Evolutionary conservation across 2,329 filamentous ascomycete species (phyloP).

Genomic region (Cercospora sojina): DNA sequence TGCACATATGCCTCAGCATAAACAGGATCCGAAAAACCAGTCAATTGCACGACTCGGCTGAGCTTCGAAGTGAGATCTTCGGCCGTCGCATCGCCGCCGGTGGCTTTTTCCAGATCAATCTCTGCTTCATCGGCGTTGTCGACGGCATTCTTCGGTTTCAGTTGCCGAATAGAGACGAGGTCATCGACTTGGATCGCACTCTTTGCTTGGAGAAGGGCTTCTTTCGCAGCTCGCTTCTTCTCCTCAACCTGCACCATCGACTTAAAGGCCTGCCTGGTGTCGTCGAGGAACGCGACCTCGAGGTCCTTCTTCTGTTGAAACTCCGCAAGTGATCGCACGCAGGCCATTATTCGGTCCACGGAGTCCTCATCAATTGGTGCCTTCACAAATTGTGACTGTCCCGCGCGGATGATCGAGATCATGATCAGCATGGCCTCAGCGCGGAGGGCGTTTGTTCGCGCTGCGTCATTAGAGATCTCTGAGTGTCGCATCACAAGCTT

Average conservation of each 20-base stretch:
- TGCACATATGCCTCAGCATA: slow-evolving; percentile 99
- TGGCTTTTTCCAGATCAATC: slow-evolving; percentile 87
- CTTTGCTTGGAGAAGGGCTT: slow-evolving; percentile 88
- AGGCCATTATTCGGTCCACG: slow-evolving; percentile 97
- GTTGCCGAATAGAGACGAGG: slow-evolving; percentile 85
- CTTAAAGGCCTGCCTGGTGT: slow-evolving; percentile 92
- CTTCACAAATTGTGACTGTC: slow-evolving; percentile 98
- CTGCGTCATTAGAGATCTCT: slow-evolving; percentile 81
- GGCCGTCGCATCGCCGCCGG: slow-evolving; percentile 77
- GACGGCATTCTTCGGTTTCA: slow-evolving; percentile 82
- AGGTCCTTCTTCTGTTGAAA: slow-evolving; percentile 87
- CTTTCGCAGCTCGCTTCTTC: slow-evolving; percentile 94
- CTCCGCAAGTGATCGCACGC: slow-evolving; percentile 86
- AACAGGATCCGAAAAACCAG: slow-evolving; percentile 95
- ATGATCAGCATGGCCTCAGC: slow-evolving; percentile 99
- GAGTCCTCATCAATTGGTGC: slow-evolving; percentile 96
- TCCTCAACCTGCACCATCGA: slow-evolving; percentile 97
- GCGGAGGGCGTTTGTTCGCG: slow-evolving; percentile 87
- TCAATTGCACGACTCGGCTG: slow-evolving; percentile 92
- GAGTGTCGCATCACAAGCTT: slow-evolving; percentile 98
- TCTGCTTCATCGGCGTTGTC: slow-evolving; percentile 82
- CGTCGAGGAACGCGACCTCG: slow-evolving; percentile 87
- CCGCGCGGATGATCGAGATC: slow-evolving; percentile 97
- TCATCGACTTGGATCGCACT: slow-evolving; percentile 94
- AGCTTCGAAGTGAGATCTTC: slow-evolving; percentile 93